Evolutionary conservation across 129 eudicot species (phyloP), one percentile per base, ranked within the genome.

Genomic region (Artemisia tridentata): DNA sequence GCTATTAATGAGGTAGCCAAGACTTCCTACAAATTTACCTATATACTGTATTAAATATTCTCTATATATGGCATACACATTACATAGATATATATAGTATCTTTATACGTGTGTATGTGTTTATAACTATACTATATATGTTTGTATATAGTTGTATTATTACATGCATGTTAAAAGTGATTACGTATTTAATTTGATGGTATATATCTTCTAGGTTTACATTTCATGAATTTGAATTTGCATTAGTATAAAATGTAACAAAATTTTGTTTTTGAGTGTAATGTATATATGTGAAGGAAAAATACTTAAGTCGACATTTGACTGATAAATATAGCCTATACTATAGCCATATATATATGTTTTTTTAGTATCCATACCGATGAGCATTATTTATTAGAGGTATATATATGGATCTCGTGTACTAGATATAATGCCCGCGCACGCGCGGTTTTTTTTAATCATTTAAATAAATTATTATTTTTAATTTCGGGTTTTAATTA

Each of bases 1-100:
- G 86, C 86, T 80, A 80, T 80, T 80, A 86, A 86, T 86, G 75
- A 74, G 78, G 82, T 72, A 80, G 76, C 80, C 72, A 69, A 47
- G 64, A 60, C 50, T 55, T 31, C 54, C 77, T 56, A 54, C 75
- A 81, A 72, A 58, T 51, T 19, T 45, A 49, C 61, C 19, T 25
- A 18, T 34, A n/a, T n/a, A n/a, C n/a, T n/a, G n/a, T n/a, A 61
- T 31, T 61, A 21, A 21, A 47, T 15, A 23, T 3, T 59, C 34
- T 51, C 61, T 67, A 21, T 46, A 23, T 15, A 54, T 49, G 45
- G 54, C 0, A 18, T 41, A 29, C 11, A 21, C 2, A 11, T 47
- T 66, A 13, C 48, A 4, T 65, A 45, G 18, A 21, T 47, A 48
- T 4, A 20, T 5, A 13, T 65, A 65, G 47, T 18, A 38, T 38